phyloP scores from a whole-genome alignment of 176 grass and related monocot genomes.

The Triticum dicoccoides region DNA sequence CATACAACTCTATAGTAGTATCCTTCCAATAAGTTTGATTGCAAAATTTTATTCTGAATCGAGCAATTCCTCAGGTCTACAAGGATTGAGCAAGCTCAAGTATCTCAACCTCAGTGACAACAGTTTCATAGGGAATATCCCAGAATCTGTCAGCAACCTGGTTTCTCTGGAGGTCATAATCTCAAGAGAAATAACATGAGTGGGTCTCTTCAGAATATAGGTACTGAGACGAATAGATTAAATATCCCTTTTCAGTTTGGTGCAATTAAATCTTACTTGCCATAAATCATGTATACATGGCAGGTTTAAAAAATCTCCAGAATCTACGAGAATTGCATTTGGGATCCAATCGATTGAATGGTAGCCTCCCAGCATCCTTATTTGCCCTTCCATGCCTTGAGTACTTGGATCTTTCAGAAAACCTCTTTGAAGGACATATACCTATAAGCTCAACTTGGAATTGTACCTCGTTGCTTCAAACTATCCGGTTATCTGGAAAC shows the following conservation, averaged over 20 bases:
- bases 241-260: background rate
- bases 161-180: constrained; percentile 8
- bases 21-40: background rate
- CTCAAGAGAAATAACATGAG: background rate
- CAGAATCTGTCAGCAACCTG: background rate
- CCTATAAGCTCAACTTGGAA: background rate
- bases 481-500: background rate
- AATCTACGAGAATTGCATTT: constrained; percentile 13
- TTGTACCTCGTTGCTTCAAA: background rate
- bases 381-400: constrained; percentile 11
- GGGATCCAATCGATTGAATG: background rate
- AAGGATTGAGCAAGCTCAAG: constrained; percentile 7
- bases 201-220: background rate
- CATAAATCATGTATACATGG: too few relatives aligned
- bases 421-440: constrained; percentile 23
- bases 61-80: background rate
- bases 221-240: background rate
- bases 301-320: background rate
- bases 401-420: background rate
- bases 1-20: background rate
- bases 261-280: background rate
- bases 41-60: background rate
- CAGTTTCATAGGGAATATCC: background rate
- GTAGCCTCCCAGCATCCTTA: background rate
- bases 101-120: background rate